Evolutionary conservation across 164 flowering plant genomes (phyloP).

Genomic region (Kingdonia uniflora): DNA sequence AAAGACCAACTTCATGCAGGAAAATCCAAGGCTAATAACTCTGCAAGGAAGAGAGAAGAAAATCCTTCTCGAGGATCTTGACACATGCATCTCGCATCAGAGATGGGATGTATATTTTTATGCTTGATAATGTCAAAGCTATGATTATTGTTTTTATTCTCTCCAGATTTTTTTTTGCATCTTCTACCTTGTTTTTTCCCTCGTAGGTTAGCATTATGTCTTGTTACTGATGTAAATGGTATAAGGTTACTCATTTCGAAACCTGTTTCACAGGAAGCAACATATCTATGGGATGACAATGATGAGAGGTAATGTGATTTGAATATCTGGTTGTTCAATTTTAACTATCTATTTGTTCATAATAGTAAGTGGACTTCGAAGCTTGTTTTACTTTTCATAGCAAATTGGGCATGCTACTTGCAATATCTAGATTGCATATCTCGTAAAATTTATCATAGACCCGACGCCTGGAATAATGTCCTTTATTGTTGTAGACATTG

Average conservation of each 20-base stretch:
- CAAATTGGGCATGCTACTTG: too few relatives aligned
- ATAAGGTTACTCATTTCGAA: neutral
- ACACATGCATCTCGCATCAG: neutral
- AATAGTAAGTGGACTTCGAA: too few relatives aligned
- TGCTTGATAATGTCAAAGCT: neutral
- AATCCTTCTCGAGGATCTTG: neutral
- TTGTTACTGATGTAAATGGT: neutral
- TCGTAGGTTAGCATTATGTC: neutral
- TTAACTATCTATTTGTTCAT: neutral
- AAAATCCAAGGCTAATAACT: neutral
- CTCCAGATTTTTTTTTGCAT: neutral
- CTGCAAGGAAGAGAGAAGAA: neutral
- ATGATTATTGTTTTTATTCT: neutral
- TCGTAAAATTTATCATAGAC: too few relatives aligned
- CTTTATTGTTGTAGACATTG: too few relatives aligned
- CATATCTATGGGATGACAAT: slow-evolving; percentile 92
- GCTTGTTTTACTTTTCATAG: too few relatives aligned
- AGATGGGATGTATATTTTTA: neutral
- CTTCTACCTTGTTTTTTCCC: neutral
- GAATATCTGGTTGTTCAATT: neutral
- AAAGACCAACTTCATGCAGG: neutral
- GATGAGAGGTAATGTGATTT: slow-evolving; percentile 60
- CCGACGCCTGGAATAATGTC: too few relatives aligned
- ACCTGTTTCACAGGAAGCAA: slow-evolving; percentile 58
- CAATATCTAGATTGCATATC: neutral